phyloP scores from a whole-genome alignment of 164 flowering plant genomes.

The Umbellularia californica region DNA sequence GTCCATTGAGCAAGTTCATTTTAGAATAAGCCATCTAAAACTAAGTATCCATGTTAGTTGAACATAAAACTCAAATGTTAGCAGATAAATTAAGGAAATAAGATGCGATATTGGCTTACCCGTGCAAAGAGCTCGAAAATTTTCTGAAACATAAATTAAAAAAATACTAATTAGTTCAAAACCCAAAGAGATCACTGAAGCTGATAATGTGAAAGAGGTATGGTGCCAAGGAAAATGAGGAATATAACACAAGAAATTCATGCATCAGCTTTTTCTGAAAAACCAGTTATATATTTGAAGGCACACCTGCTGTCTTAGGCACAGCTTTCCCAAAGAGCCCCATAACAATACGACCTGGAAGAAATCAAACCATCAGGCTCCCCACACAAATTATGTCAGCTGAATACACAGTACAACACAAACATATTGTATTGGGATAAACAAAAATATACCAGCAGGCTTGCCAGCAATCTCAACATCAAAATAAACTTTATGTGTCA shows the following conservation, averaged over 20 bases:
- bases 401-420: background rate
- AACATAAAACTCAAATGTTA: background rate
- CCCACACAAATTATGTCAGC: background rate
- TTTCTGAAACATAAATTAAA: slow-evolving; percentile 45
- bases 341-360: slow-evolving; percentile 76
- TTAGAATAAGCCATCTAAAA: background rate
- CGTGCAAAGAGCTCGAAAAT: slow-evolving; percentile 92
- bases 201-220: background rate
- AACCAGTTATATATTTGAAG: too few relatives aligned
- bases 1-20: too few relatives aligned
- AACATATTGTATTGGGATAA: background rate
- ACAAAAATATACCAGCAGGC: slow-evolving; percentile 58
- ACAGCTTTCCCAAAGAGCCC: slow-evolving; percentile 90
- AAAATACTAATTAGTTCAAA: background rate
- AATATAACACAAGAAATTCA: too few relatives aligned
- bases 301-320: slow-evolving; percentile 70
- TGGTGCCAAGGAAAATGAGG: background rate
- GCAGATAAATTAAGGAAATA: background rate
- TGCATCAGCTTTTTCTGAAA: background rate
- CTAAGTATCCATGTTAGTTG: background rate
- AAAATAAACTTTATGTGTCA: slow-evolving; percentile 78
- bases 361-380: background rate
- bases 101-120: slow-evolving; percentile 31
- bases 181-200: background rate
- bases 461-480: slow-evolving; percentile 84